Base-by-base conservation (phyloP, 805 yeast genomes). In the baker's yeast (Saccharomyces cerevisiae) region DNA sequence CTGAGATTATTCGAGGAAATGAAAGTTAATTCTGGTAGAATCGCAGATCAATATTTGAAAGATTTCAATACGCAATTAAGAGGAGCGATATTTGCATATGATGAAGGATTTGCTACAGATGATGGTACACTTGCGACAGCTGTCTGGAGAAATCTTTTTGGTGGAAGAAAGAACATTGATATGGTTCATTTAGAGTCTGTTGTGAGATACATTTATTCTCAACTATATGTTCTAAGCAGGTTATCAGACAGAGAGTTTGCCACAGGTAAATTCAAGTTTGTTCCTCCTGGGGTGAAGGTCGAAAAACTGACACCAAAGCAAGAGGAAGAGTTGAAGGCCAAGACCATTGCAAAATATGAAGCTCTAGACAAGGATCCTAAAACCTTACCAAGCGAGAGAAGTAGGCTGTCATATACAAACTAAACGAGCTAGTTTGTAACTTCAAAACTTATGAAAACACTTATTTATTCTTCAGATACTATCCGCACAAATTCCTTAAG, bases 171-270 rank as follows among this genome's bases (percentile, higher is more conserved):
- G 47, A 83, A 88, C 59, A 82, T 85, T 21, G 96, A 92, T 70
- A 77, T 85, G 70, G 82, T 87, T 54, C 89, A 89, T 57, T 74
- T 94, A 47, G 97, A 91, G 70, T 91, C 94, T 13, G 76, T 87
- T 61, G 88, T 91, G n/a, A 88, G 89, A 59, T 94, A 92, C 67
- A 85, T 89, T 28, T 83, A 97, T 69, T 85, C 88, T 61, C 96
- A 94, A 68, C 73, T 94, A 51, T 94, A 91, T 66, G 92, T 94
- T 14, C 74, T 94, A 64, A 86, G 86, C 67, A 84, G 84, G 68
- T 81, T 89, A 77, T 80, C 89, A 31, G 99, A 94, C 69, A 79
- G 96, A 61, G 96, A 92, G 61, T 92, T 94, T 74, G 97, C 95
- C 1, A 82, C 87, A 61, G 99, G 99, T 31, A 82, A 84, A 62